phyloP scores from a whole-genome alignment of 2,329 filamentous ascomycete genomes.

The Stachybotrys echinatus region DNA sequence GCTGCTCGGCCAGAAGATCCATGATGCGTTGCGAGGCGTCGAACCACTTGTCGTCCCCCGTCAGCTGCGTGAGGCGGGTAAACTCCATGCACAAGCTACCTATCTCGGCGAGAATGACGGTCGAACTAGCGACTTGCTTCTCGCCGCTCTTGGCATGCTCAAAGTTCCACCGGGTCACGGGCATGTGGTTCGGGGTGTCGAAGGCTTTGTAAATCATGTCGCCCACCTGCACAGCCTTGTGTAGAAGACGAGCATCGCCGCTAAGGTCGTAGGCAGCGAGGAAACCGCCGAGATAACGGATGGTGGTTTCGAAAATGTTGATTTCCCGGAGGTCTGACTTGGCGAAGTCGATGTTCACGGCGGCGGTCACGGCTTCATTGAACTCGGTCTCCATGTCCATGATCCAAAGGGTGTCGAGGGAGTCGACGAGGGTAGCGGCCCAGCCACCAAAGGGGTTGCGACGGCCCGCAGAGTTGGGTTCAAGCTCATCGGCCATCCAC shows the following conservation, averaged over 20 bases:
- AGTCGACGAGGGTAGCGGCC: constrained; percentile 55
- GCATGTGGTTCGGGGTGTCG: constrained; percentile 46
- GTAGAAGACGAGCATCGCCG: constrained; percentile 33
- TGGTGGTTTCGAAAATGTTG: constrained; percentile 50
- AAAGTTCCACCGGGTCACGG: constrained; percentile 25
- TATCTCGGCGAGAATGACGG: constrained; percentile 51
- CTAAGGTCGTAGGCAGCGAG: constrained; percentile 46
- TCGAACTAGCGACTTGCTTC: constrained; percentile 8
- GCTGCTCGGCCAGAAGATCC: constrained; percentile 58
- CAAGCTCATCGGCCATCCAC: constrained; percentile 48
- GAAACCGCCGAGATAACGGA: constrained; percentile 48
- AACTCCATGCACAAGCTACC: constrained; percentile 68
- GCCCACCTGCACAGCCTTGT: constrained; percentile 44
- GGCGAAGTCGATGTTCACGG: constrained; percentile 44
- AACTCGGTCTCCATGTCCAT: constrained; percentile 56
- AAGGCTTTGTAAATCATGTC: constrained; percentile 48
- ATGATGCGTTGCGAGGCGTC: constrained; percentile 69
- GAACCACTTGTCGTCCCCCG: constrained; percentile 64
- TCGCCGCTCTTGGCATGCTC: constrained; percentile 17
- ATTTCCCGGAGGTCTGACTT: constrained; percentile 35
- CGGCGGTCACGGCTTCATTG: constrained; percentile 45
- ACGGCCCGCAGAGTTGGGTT: constrained; percentile 39
- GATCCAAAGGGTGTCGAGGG: constrained; percentile 57
- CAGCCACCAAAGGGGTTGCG: constrained; percentile 48
- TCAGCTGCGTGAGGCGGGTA: constrained; percentile 64